These are phyloP conservation scores for Diaporthe capsici DNA, from an alignment of 2,329 filamentous ascomycete species.

Conservation along the genomic window DNA sequence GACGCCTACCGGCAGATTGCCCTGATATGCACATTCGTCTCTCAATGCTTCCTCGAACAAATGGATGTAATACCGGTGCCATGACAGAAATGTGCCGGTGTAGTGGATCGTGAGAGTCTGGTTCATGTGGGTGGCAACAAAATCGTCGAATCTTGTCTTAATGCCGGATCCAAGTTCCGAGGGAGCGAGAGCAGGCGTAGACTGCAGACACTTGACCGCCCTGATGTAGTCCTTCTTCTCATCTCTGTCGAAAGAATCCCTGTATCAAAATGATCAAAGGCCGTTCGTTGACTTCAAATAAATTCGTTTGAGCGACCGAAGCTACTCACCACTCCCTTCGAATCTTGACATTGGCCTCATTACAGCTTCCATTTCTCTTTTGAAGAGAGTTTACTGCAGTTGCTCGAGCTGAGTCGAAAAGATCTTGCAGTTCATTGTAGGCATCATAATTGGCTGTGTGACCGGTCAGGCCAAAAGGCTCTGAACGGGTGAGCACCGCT, in stretches of 20 bases:
- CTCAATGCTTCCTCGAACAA: constrained; percentile 33
- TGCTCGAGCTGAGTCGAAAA: constrained; percentile 5
- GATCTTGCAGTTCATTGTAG: constrained; percentile 1
- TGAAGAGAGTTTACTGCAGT: not conserved
- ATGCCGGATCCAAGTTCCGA: constrained; percentile 48
- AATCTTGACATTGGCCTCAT: not conserved
- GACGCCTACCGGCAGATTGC: constrained; percentile 40
- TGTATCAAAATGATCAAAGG: not conserved
- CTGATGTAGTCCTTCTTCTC: constrained; percentile 44
- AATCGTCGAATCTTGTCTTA: constrained; percentile 51
- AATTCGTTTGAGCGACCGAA: not conserved
- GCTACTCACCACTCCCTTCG: constrained; percentile 5
- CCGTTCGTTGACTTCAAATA: not conserved
- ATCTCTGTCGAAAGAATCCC: constrained; percentile 5
- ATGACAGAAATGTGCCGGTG: constrained; percentile 30
- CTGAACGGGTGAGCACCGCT: not conserved
- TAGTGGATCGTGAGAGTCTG: constrained; percentile 36
- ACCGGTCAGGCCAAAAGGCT: not conserved
- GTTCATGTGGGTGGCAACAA: constrained; percentile 47
- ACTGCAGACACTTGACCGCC: constrained; percentile 49
- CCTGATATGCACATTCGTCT: constrained; percentile 39
- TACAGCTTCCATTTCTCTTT: not conserved
- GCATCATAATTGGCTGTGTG: not conserved
- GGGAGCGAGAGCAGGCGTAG: constrained; percentile 46
- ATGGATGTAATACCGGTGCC: constrained; percentile 35